phyloP scores from a whole-genome alignment of 75 land plant species.

The Pinus tabuliformis region DNA sequence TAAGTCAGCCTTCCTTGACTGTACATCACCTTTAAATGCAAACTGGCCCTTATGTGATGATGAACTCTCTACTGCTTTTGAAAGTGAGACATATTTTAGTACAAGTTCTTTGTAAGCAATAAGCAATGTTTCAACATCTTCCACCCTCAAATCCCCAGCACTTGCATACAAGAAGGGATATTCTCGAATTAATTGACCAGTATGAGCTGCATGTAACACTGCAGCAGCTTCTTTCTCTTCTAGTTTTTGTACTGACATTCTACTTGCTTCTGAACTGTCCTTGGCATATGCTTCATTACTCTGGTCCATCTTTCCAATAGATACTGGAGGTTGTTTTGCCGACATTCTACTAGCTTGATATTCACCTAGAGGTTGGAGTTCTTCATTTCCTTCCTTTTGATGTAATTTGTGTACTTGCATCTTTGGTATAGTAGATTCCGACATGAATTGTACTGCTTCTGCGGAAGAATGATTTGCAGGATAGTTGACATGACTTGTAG shows the following conservation, averaged over 20 bases:
- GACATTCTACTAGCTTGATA: conserved; percentile 8
- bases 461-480: conserved; percentile 8
- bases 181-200: conserved; percentile 43
- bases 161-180: conserved; percentile 81
- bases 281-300: too few species aligned
- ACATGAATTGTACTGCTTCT: background rate
- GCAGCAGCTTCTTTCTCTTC: conserved; percentile 53
- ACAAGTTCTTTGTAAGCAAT: conserved; percentile 84
- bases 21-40: background rate
- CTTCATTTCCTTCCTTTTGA: background rate
- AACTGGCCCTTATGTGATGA: background rate
- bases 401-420: conserved; percentile 7
- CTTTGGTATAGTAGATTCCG: conserved; percentile 9
- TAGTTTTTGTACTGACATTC: conserved; percentile 48
- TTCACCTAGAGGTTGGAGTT: background rate
- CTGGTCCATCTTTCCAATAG: background rate
- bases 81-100: conserved; percentile 79
- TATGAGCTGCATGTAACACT: conserved; percentile 62
- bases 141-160: conserved; percentile 79
- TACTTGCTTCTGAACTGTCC: background rate
- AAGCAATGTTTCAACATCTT: conserved; percentile 80
- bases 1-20: background rate
- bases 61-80: conserved; percentile 54
- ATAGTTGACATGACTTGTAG: conserved; percentile 16
- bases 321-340: background rate